These are phyloP conservation scores for Lactarius trivialis DNA, from an alignment of 768 basidiomycete genomes.

Conservation along the genomic window DNA sequence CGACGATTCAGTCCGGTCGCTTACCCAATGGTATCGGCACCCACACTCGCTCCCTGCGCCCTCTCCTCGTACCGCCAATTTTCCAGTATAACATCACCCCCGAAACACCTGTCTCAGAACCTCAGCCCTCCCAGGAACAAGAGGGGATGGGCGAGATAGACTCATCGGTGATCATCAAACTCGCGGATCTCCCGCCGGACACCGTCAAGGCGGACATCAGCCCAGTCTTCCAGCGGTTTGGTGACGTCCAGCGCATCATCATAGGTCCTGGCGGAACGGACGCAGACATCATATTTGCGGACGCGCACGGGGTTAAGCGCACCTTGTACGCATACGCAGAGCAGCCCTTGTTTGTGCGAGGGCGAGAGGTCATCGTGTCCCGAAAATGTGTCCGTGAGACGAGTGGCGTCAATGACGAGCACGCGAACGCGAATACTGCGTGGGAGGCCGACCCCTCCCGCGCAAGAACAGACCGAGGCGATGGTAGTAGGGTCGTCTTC, in stretches of 20 bases:
- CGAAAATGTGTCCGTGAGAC: background rate
- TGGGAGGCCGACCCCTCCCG: background rate
- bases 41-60: background rate
- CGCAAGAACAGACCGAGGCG: background rate
- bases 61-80: conserved; percentile 5
- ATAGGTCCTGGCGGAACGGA: background rate
- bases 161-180: background rate
- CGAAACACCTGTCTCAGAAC: background rate
- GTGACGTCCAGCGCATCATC: background rate
- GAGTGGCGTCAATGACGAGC: background rate
- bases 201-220: conserved; percentile 10
- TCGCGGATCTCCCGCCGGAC: background rate
- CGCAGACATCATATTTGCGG: conserved; percentile 7
- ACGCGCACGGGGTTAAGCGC: background rate
- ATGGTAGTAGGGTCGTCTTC: background rate
- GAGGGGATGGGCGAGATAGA: background rate
- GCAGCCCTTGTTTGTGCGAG: background rate
- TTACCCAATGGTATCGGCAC: background rate
- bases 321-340: conserved; percentile 11
- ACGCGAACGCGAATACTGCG: no score
- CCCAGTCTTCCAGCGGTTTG: conserved; percentile 1
- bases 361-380: background rate
- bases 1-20: background rate
- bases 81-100: background rate
- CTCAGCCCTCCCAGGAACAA: background rate